Evolutionary conservation across 2,329 filamentous ascomycete species (phyloP), one percentile per base, ranked within the genome.

Genomic region (Neocucurbitaria cava): DNA sequence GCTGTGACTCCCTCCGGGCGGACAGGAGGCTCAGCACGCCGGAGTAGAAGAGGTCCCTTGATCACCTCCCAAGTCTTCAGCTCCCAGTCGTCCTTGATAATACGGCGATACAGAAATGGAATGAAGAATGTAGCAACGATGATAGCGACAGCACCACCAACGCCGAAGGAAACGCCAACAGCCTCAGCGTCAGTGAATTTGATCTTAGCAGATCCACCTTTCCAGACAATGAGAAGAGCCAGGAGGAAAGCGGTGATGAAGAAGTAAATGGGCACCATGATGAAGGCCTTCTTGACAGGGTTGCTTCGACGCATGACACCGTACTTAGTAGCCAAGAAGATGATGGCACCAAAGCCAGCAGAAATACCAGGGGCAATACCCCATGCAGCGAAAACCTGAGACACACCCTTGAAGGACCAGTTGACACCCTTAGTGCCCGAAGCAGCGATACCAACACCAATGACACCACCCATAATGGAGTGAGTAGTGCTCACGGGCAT

Each of bases 81-180:
- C 65, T 84, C 74, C 83, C 85, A 83, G 75, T 89, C 85, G 59
- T 87, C 79, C 73, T 81, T 75, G 72, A 88, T 74, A 61, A 89
- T 78, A 40, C 82, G 78, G 51, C 83, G 80, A 70, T 87, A 82
- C 53, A 88, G 67, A 77, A 82, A 88, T 2, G 85, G 85, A 17
- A 87, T 77, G 54, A 88, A 80, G 72, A 86, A 86, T 55, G 83
- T 52, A 49, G 68, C 69, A 54, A 84, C 72, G 11, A 88, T 64
- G 4, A 82, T 59, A n/a, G 75, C 79, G 52, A 81, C 83, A 23
- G 58, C 83, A 18, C 76, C 79, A 54, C 83, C 83, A 20, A 81
- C 76, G 36, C 81, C 83, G 30, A 87, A 72, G 26, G 85, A 85
- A 48, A 83, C 79, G 49, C 83, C 83, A 15, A 79, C 79, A 23